Base-by-base conservation (phyloP, 306 rosid species). In the Trifolium dubium region DNA sequence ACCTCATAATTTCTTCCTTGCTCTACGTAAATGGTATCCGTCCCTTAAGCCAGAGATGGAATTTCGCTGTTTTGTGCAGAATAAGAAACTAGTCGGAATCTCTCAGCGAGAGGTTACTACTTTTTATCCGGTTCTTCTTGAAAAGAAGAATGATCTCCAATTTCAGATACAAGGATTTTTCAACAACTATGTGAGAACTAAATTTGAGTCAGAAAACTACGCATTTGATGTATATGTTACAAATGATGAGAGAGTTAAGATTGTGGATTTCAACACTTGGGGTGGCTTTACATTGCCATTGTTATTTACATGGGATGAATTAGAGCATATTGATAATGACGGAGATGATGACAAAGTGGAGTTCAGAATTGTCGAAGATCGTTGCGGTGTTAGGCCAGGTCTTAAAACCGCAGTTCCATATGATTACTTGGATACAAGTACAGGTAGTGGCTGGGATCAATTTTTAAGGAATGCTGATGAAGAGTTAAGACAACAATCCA, bases 31-130 rank as follows among this genome's bases (percentile, higher is more conserved):
- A 60, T 60, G 65, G 65, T 60, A 60, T 60, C 23, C 65, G 2
- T 59, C 41, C 11, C 40, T 30, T 31, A 59, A 59, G 41, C 65
- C 65, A 13, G 41, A 31, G 5, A 60, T 60, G 65, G 41, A 60
- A 14, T 31, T 60, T 60, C 41, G 65, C 0, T 60, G 41, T 60
- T 60, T 60, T 3, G 41, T 60, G 5, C 6, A 41, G 41, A 60
- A 60, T 60, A 11, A 60, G 6, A 60, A 60, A 60, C 7, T 60
- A 60, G 41, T 60, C 5, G 41, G 41, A 60, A 31, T 60, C 10
- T 60, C 65, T 60, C 65, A 60, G 65, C 41, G 65, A 13, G 65
- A 60, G 41, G 65, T 31, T 31, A 60, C 65, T 31, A 60, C 65
- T 13, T 60, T 60, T 32, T 31, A 60, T 60, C 41, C 65, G 0